Evolutionary conservation across 352 stramenopile genomes (phyloP).

Genomic region (Pythium coloratum): DNA sequence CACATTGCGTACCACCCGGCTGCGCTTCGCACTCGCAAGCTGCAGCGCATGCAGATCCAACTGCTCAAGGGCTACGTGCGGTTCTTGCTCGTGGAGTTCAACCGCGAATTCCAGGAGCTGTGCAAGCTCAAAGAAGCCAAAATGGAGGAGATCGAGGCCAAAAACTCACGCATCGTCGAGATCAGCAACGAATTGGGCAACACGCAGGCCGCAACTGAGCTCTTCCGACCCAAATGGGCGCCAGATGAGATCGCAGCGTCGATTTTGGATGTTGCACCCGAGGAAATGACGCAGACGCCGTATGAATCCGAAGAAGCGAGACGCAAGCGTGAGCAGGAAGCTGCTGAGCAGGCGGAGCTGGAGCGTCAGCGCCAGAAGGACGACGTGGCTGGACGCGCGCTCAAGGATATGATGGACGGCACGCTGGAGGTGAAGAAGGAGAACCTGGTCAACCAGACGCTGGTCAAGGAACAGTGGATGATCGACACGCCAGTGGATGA

Average conservation of each 20-base stretch:
- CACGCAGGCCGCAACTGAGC: constrained; percentile 26
- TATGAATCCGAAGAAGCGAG: constrained; percentile 81
- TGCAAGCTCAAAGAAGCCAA: constrained; percentile 73
- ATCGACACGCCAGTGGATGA: constrained; percentile 58
- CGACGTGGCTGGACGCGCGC: constrained; percentile 73
- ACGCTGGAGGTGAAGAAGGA: constrained; percentile 92
- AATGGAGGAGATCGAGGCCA: constrained; percentile 86
- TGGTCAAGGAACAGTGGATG: constrained; percentile 89
- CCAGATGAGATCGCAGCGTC: constrained; percentile 63
- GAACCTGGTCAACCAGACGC: constrained; percentile 48
- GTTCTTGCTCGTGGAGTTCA: constrained; percentile 75
- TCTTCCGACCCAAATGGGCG: constrained; percentile 54
- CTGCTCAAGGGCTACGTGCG: constrained; percentile 77
- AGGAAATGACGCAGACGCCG: constrained; percentile 84
- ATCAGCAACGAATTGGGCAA: constrained; percentile 72
- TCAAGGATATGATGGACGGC: constrained; percentile 94
- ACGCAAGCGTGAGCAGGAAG: constrained; percentile 47
- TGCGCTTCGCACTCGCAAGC: constrained; percentile 71
- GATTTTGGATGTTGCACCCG: constrained; percentile 60
- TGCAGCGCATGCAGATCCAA: constrained; percentile 87
- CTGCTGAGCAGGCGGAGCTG: constrained; percentile 33
- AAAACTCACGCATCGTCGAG: constrained; percentile 88
- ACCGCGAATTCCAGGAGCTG: constrained; percentile 82
- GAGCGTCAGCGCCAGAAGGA: constrained; percentile 73
- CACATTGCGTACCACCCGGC: constrained; percentile 88